A percentile compares a stretch with the other conserved stretches of the same genome.
Conservation (phyloP, 345 rosid genomes). For the Tarenaya hassleriana region DNA sequence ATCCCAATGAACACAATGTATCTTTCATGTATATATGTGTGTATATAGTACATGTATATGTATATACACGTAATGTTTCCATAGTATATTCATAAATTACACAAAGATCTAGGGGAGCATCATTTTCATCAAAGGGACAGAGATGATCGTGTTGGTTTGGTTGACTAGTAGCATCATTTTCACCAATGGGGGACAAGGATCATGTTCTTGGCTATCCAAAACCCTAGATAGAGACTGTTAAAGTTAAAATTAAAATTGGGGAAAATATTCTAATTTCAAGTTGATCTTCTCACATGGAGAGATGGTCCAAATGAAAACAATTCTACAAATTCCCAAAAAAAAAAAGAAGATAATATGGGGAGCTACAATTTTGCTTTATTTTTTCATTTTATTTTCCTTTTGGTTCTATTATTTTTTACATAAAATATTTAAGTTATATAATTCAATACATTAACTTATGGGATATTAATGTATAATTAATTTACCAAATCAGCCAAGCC, state of each 20-base stretch:
- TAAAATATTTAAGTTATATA: constrained; percentile 15
- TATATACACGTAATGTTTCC: too few species aligned
- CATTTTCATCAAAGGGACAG: constrained; percentile 4
- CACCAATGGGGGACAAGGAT: constrained; percentile 17
- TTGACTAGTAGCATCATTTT: constrained; percentile 26
- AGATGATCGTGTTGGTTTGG: constrained; percentile 9
- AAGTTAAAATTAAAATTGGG: constrained; percentile 18
- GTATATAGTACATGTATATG: background rate
- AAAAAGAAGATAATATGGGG: constrained; percentile 2
- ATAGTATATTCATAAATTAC: too few species aligned
- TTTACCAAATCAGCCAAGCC: constrained; percentile 25
- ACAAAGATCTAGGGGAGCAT: too few species aligned
- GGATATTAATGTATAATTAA: constrained; percentile 40
- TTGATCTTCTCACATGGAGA: constrained; percentile 26
- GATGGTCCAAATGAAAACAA: constrained; percentile 31
- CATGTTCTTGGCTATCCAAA: constrained; percentile 29
- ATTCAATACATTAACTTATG: constrained; percentile 34
- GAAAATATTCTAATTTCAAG: constrained; percentile 16
- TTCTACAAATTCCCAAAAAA: constrained; percentile 21
- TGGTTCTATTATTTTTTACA: background rate
- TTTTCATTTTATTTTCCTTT: too few species aligned
- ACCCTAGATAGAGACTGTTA: constrained; percentile 18
- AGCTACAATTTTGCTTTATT: background rate
- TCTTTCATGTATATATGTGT: too few species aligned
- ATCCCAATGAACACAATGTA: background rate